Base-by-base conservation (phyloP, 345 rosid species). In the Murraya paniculata region DNA sequence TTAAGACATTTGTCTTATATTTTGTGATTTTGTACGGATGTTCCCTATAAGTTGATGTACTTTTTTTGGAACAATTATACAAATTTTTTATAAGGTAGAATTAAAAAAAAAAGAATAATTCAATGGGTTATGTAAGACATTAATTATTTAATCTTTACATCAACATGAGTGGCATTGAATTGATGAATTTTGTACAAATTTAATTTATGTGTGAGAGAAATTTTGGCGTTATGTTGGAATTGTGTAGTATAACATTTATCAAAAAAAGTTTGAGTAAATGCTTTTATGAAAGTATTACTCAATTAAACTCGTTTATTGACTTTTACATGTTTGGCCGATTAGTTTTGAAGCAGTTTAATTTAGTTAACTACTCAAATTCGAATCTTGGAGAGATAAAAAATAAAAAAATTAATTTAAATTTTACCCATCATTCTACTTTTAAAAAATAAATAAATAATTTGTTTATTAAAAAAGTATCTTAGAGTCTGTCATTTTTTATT, bases 11-110 rank as follows among this genome's bases (percentile, higher is more conserved):
- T 67, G 45, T 18, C 60, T 64, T 50, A 10, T 16, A 64, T 22
- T 64, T 68, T 25, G 27, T 55, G 27, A 56, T 38, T 64, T 50
- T 19, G 64, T 53, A 75, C 78, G 60, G 64, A 76, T 55, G 50
- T 65, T 57, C 31, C 48, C 30, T 13, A 28, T n/a, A 58, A 19
- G 2, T 28, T 13, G 50, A 45, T 45, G 50, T 13, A 45, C 5
- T 45, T 45, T 45, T 0, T 30, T 28, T 8, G 31, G 61, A 53
- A 31, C 5, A 60, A 71, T 55, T 71, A 31, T 16, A 62, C 10
- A 8, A 27, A 24, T 8, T 13, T 25, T 45, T 14, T 45, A 45
- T 48, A 27, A 7, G 9, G 9, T 30, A 28, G 30, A 38, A n/a
- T n/a, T n/a, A n/a, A 21, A 38, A 67, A 2, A 13, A 16, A 68